Percentiles rank a stretch among this genome's conserved stretches.
phyloP scores from a whole-genome alignment of 768 basidiomycete genomes.

The Tulasnella sp. region DNA sequence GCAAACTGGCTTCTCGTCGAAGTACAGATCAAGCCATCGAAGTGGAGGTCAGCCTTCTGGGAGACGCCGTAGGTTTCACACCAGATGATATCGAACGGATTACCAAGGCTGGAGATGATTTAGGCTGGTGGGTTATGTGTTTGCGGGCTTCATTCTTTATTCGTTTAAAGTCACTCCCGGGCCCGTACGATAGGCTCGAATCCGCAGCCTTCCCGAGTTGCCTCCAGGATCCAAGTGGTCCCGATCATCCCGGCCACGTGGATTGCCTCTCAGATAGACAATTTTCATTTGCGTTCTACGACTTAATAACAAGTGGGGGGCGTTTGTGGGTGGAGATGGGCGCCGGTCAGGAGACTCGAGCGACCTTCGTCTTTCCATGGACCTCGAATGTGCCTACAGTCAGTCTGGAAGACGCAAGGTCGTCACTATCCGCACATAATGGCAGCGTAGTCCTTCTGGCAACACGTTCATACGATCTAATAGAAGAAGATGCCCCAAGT shows the following conservation, averaged over 20 bases:
- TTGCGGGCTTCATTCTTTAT: not conserved
- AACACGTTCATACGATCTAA: not conserved
- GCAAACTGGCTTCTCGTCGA: not conserved
- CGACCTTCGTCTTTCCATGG: not conserved
- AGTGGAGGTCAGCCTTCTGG: not conserved
- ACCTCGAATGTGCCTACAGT: not conserved
- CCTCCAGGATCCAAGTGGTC: not conserved
- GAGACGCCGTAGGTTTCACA: not conserved
- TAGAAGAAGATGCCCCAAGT: not conserved
- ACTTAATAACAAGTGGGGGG: not conserved
- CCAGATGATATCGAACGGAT: not conserved
- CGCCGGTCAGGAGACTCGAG: not conserved
- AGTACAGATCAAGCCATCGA: not conserved
- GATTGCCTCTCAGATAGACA: not conserved
- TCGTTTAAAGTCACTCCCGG: not conserved
- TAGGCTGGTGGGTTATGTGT: not conserved
- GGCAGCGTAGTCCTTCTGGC: not conserved
- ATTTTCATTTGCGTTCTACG: not conserved
- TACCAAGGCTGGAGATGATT: not conserved
- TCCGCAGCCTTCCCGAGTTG: not conserved
- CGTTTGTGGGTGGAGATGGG: not conserved
- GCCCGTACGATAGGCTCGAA: not conserved
- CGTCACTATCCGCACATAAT: not conserved
- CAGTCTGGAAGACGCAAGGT: not conserved
- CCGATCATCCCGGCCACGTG: not conserved